These are phyloP conservation scores for Dentipellis sp. DNA, from an alignment of 768 basidiomycete species.

Conservation along the genomic window DNA sequence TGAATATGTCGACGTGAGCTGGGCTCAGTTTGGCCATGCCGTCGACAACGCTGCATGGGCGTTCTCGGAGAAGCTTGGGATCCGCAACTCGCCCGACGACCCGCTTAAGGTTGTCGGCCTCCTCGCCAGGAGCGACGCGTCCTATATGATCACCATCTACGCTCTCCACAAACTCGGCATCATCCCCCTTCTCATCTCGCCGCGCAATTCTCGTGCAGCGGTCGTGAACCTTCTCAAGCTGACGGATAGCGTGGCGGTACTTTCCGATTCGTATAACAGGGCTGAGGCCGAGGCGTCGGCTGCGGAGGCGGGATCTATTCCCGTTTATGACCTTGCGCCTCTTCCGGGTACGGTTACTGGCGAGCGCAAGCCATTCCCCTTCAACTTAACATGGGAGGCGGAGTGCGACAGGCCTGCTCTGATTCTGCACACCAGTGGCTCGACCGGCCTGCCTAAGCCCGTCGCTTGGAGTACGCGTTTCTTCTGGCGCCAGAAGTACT, in stretches of 20 bases:
- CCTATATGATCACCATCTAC: slow-evolving; percentile 7
- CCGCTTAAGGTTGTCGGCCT: slow-evolving; percentile 4
- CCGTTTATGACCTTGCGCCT: background rate
- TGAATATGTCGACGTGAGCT: slow-evolving; percentile 2
- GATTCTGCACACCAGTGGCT: background rate
- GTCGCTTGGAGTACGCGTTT: background rate
- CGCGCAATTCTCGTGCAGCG: slow-evolving; percentile 4
- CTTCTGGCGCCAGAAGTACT: background rate
- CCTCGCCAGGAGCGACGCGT: slow-evolving; percentile 1
- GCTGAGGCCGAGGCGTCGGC: slow-evolving; percentile 2
- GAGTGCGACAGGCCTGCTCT: background rate
- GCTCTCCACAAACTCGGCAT: slow-evolving; percentile 4
- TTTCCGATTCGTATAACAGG: slow-evolving; percentile 3
- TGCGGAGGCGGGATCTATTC: background rate
- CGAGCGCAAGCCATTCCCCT: background rate
- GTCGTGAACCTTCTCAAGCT: slow-evolving; percentile 5
- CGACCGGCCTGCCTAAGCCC: background rate
- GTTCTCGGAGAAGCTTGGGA: background rate
- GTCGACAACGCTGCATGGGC: slow-evolving; percentile 1
- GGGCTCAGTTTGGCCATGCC: slow-evolving; percentile 3
- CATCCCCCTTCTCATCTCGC: slow-evolving; percentile 2
- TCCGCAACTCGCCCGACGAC: background rate
- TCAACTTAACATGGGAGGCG: background rate
- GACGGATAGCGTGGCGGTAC: slow-evolving; percentile 2
- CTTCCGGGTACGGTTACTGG: background rate